Evolutionary conservation across 1,284 basidiomycete species (phyloP).

Genomic region (Tilletia caries): DNA sequence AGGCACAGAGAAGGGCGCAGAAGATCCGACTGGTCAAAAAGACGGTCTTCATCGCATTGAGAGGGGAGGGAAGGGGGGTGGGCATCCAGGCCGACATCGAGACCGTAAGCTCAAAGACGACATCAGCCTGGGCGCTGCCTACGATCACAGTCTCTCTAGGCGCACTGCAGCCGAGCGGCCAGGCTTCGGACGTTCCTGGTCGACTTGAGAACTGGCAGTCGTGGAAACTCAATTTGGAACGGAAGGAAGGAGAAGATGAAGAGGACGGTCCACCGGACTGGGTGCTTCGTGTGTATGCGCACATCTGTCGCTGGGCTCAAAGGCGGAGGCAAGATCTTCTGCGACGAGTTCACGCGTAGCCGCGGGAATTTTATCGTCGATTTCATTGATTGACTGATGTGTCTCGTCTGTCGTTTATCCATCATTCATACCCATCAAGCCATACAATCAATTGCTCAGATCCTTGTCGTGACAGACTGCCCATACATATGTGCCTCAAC

Average conservation of each 20-base stretch:
- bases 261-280: conserved; percentile 1
- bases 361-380: background rate
- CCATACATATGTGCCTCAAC: too few species aligned
- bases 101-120: background rate
- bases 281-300: conserved; percentile 6
- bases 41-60: background rate
- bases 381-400: too few species aligned
- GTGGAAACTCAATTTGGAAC: background rate
- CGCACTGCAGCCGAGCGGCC: background rate
- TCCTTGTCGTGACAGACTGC: too few species aligned
- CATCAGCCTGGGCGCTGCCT: background rate
- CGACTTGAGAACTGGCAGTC: background rate
- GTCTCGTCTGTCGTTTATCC: background rate
- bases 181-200: background rate
- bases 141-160: background rate
- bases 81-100: background rate
- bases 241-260: background rate
- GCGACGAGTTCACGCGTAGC: background rate
- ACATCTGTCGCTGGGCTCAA: conserved; percentile 10
- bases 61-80: conserved; percentile 1
- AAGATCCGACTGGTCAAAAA: background rate
- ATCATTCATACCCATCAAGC: background rate
- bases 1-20: background rate
- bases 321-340: conserved; percentile 5
- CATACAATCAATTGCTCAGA: too few species aligned